Evolutionary conservation across 495 filamentous ascomycete genomes (phyloP).

Genomic region (Neurospora sp.): DNA sequence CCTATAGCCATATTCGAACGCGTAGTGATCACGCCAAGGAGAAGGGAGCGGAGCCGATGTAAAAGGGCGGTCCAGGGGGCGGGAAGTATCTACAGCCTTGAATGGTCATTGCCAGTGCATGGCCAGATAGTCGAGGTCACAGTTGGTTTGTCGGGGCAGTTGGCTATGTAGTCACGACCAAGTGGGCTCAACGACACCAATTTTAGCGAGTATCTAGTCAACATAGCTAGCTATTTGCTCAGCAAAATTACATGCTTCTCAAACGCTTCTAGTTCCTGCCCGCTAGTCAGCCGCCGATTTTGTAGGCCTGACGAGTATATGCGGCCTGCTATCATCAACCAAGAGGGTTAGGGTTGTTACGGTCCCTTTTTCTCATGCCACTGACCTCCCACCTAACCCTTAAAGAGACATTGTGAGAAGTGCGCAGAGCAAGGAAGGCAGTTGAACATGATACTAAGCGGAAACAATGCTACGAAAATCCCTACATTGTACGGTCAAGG

Average conservation of each 20-base stretch:
- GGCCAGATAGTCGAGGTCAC: conserved; percentile 7
- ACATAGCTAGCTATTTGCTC: not conserved
- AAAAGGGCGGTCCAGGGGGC: not conserved
- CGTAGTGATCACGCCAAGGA: conserved; percentile 9
- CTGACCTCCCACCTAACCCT: not conserved
- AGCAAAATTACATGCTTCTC: not conserved
- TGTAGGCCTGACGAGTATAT: no score
- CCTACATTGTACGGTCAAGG: not conserved
- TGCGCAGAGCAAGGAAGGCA: not conserved
- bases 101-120: conserved; percentile 26
- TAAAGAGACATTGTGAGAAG: not conserved
- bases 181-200: conserved; percentile 12
- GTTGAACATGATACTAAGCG: not conserved
- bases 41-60: conserved; percentile 1
- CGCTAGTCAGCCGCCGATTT: no score
- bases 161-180: conserved; percentile 15
- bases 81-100: conserved; percentile 5
- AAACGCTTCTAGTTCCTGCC: not conserved
- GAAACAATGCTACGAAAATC: not conserved
- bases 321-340: not conserved
- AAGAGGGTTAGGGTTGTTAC: not conserved
- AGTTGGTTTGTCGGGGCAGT: conserved; percentile 11
- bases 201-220: not conserved
- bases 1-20: conserved; percentile 15
- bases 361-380: not conserved